These are phyloP conservation scores for Penicillium sp. DNA, from an alignment of 2,329 filamentous ascomycete species.

Conservation along the genomic window DNA sequence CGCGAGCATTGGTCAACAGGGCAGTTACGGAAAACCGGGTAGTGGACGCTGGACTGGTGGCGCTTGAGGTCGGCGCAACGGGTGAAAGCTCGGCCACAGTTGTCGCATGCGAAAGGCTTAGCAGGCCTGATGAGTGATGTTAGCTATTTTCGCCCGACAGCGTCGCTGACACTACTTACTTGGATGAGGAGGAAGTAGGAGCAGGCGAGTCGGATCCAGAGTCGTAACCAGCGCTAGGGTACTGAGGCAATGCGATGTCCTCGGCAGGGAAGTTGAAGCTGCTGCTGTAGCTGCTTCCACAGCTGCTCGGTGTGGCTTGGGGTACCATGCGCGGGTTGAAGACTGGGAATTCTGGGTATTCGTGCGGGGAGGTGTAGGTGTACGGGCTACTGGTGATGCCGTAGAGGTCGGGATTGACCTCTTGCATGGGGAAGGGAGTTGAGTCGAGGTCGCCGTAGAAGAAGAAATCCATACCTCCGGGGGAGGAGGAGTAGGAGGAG, in stretches of 20 bases:
- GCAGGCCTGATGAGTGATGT: conserved; percentile 22
- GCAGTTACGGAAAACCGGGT: conserved; percentile 48
- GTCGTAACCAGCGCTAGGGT: conserved; percentile 13
- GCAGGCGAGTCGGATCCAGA: conserved; percentile 22
- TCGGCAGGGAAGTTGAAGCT: conserved; percentile 19
- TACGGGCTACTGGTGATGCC: conserved; percentile 25
- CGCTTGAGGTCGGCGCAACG: conserved; percentile 54
- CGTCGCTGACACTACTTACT: conserved; percentile 24
- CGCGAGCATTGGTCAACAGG: conserved; percentile 46
- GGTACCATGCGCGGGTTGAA: conserved; percentile 27
- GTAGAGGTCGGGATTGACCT: conserved; percentile 19
- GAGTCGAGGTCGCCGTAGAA: conserved; percentile 25
- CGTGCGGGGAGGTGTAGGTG: conserved; percentile 13
- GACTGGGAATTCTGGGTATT: conserved; percentile 18
- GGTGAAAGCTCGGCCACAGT: conserved; percentile 44
- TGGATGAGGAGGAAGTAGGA: conserved; percentile 16
- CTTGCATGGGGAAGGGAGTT: conserved; percentile 15
- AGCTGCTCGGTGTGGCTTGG: conserved; percentile 27
- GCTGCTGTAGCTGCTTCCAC: conserved; percentile 17
- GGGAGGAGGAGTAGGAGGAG: conserved; percentile 24
- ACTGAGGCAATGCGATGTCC: conserved; percentile 20
- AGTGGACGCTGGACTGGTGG: conserved; percentile 51
- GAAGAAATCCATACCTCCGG: conserved; percentile 27
- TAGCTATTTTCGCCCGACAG: background rate
- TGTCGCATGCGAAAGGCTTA: conserved; percentile 36